Evolutionary conservation across 2,329 filamentous ascomycete genomes (phyloP).

Genomic region (Chaetomiaceae sp.): DNA sequence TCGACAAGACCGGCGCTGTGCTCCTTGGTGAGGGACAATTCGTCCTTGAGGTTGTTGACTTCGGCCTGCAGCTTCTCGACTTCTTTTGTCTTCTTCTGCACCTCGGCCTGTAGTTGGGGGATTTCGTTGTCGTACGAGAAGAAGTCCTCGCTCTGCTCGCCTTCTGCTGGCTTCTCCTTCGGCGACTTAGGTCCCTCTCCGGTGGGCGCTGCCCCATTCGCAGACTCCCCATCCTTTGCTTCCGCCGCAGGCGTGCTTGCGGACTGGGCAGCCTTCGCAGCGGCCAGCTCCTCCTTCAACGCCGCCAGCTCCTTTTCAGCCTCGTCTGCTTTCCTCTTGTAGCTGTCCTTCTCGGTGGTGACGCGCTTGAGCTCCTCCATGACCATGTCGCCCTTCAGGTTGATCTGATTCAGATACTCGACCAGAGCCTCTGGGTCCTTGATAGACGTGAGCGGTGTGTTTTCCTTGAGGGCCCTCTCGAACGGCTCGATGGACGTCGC

Average conservation of each 20-base stretch:
- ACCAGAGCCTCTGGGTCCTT: constrained; percentile 76
- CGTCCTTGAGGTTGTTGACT: constrained; percentile 62
- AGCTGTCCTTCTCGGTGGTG: constrained; percentile 71
- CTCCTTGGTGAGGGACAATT: constrained; percentile 68
- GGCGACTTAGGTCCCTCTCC: constrained; percentile 28
- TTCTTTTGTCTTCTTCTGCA: constrained; percentile 66
- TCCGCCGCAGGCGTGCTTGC: constrained; percentile 30
- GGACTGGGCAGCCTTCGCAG: constrained; percentile 37
- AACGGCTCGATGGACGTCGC: constrained; percentile 89
- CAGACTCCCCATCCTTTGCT: constrained; percentile 27
- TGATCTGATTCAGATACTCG: constrained; percentile 86
- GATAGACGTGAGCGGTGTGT: constrained; percentile 87
- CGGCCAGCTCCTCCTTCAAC: constrained; percentile 53
- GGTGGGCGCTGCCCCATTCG: constrained; percentile 25
- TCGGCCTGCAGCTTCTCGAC: constrained; percentile 66
- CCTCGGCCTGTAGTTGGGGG: constrained; percentile 70
- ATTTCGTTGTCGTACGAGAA: constrained; percentile 91
- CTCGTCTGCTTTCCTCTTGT: constrained; percentile 72
- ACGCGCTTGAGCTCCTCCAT: constrained; percentile 90
- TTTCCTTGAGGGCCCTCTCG: constrained; percentile 83
- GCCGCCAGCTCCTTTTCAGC: constrained; percentile 61
- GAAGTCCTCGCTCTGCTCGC: constrained; percentile 60
- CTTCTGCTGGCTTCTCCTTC: constrained; percentile 38
- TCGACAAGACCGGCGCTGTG: constrained; percentile 62
- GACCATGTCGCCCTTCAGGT: constrained; percentile 83